Evolutionary conservation across 257 asterid species (phyloP), one percentile per base, ranked within the genome.

Genomic region (Paulownia fortunei): DNA sequence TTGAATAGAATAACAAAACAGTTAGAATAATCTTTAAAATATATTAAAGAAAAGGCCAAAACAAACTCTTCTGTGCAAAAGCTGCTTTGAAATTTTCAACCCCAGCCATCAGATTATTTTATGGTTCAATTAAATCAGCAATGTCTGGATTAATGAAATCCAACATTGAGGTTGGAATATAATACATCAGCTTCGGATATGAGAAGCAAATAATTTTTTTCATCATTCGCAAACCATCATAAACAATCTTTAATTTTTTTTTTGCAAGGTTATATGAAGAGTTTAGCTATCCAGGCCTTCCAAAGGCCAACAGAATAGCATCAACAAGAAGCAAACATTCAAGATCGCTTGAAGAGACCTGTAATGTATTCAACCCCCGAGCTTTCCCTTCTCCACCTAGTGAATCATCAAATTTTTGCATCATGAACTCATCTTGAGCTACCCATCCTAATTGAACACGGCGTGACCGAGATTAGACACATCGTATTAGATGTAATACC

Each of bases 101-200:
- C 16, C 76, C 34, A 32, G 24, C 72, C 10, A 42, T 71, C 37
- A n/a, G 52, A 66, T 61, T 41, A 49, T 34, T 62, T 9, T 76
- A 54, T 58, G 73, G 27, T 65, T 51, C 11, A 15, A 30, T 9
- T 24, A 36, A 59, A 67, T 65, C 79, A 64, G 80, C 55, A 44
- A 55, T 16, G 18, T 54, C 63, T 9, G 32, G 59, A 51, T 41
- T 32, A 74, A 49, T 54, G 63, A 60, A 34, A 3, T 30, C 46
- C 0, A 79, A 63, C 19, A 55, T 16, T 5, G n/a, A 16, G 8
- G 58, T 6, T 18, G 64, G 16, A 76, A 64, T 47, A 63, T 54
- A 37, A 34, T 69, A 9, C 72, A 69, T 56, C 76, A 61, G 36
- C 47, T 64, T 42, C 56, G 46, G 60, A 37, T 60, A 47, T 8